These are phyloP conservation scores for Penicillium sp. DNA, from an alignment of 2,329 filamentous ascomycete species.

Conservation along the genomic window DNA sequence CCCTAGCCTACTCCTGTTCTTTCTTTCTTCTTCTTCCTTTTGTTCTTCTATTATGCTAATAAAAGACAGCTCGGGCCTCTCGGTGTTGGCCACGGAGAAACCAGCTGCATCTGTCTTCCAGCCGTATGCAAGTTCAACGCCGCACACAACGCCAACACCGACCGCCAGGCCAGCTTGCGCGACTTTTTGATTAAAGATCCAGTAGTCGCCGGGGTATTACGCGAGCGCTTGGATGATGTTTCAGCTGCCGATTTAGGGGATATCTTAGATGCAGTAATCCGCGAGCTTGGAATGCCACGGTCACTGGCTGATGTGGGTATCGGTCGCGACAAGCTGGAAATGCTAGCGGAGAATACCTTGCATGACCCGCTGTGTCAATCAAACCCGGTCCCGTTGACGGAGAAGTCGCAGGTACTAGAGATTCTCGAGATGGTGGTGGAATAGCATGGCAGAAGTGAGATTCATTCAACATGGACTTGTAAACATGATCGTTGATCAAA, in stretches of 20 bases:
- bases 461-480: not conserved
- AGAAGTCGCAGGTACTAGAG: not conserved
- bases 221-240: not conserved
- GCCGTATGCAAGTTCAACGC: not conserved
- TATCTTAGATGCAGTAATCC: not conserved
- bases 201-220: not conserved
- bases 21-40: too few species aligned
- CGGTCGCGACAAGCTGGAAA: not conserved
- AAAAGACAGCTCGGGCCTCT: not conserved
- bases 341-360: constrained; percentile 1
- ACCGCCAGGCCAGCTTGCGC: not conserved
- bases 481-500: not conserved
- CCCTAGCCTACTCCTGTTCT: too few species aligned
- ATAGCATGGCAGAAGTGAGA: not conserved
- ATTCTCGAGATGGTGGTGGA: not conserved
- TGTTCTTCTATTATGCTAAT: not conserved
- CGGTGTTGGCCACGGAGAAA: constrained; percentile 2
- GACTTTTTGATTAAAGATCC: not conserved
- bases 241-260: not conserved
- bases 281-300: not conserved
- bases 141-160: not conserved
- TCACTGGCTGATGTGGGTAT: not conserved
- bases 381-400: constrained; percentile 3
- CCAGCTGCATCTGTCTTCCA: constrained; percentile 2
- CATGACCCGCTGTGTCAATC: not conserved